These are phyloP conservation scores for Suhomyces taliae DNA, from an alignment of 1,139 yeast genomes.

Conservation along the genomic window DNA sequence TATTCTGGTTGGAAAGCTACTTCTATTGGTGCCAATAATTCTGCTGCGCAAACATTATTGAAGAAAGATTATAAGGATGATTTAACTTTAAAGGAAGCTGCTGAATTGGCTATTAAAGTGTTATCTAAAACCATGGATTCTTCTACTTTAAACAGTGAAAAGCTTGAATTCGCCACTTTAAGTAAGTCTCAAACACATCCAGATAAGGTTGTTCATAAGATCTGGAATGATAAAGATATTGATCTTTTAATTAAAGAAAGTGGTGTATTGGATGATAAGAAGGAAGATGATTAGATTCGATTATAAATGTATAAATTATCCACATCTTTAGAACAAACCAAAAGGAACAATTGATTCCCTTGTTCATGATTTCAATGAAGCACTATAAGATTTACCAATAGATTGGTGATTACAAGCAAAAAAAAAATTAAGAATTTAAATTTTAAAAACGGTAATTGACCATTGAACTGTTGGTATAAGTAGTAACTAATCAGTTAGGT, in stretches of 20 bases:
- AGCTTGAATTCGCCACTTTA: slow-evolving; percentile 83
- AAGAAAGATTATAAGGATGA: slow-evolving; percentile 94
- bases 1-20: slow-evolving; percentile 99
- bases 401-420: no score
- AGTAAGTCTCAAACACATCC: slow-evolving; percentile 48
- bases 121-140: slow-evolving; percentile 93
- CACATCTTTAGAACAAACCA: no score
- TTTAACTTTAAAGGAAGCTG: slow-evolving; percentile 72
- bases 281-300: slow-evolving; percentile 16
- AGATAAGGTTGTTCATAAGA: slow-evolving; percentile 62
- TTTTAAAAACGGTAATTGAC: no score
- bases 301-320: no score
- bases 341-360: no score
- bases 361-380: background rate
- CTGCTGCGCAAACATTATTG: slow-evolving; percentile 92
- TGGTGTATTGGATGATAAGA: slow-evolving; percentile 60
- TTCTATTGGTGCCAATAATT: slow-evolving; percentile 92
- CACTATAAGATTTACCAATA: background rate
- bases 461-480: background rate
- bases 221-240: slow-evolving; percentile 80
- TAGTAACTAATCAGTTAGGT: background rate
- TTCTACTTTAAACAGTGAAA: slow-evolving; percentile 79
- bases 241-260: slow-evolving; percentile 70
- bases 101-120: slow-evolving; percentile 86
- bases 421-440: no score